Percentiles rank a stretch among this genome's conserved stretches.
Conservation (phyloP, 208 protist genomes). For the Leptomonas pyrrhocoris region DNA sequence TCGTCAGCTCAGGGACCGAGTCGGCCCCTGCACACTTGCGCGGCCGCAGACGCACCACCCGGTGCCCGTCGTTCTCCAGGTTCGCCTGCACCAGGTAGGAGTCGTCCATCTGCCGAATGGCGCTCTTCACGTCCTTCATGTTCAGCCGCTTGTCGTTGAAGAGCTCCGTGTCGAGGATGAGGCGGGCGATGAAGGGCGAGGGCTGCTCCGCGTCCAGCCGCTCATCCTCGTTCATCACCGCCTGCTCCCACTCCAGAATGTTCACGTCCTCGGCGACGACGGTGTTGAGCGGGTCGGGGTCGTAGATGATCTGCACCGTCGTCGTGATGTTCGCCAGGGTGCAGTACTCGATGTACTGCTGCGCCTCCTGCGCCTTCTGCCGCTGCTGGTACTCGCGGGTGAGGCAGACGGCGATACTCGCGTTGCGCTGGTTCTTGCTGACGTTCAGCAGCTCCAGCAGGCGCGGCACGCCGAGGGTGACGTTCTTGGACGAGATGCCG, state of each 20-base stretch:
- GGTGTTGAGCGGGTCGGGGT: slow-evolving; percentile 93
- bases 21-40: slow-evolving; percentile 45
- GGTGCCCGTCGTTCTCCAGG: slow-evolving; percentile 94
- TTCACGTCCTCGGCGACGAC: slow-evolving; percentile 94
- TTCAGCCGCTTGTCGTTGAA: slow-evolving; percentile 94
- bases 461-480: slow-evolving; percentile 99
- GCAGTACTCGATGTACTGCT: slow-evolving; percentile 95
- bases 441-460: slow-evolving; percentile 99
- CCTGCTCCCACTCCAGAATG: slow-evolving; percentile 73
- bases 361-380: slow-evolving; percentile 86
- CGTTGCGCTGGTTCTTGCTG: slow-evolving; percentile 96
- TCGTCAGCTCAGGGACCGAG: slow-evolving; percentile 68
- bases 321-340: slow-evolving; percentile 92
- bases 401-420: slow-evolving; percentile 95
- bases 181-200: slow-evolving; percentile 96
- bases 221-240: slow-evolving; percentile 66
- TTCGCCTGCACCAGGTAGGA: slow-evolving; percentile 84
- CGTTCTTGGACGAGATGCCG: slow-evolving; percentile 99
- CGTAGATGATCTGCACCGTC: slow-evolving; percentile 97
- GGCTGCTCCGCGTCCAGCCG: slow-evolving; percentile 35
- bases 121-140: slow-evolving; percentile 94
- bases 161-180: slow-evolving; percentile 93
- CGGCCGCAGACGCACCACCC: slow-evolving; percentile 93
- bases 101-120: slow-evolving; percentile 87
- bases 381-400: slow-evolving; percentile 55